Percentiles rank a stretch among this genome's conserved stretches.
phyloP scores from a whole-genome alignment of 192 early-diverging fungal species.

The Coemansia sp. region DNA sequence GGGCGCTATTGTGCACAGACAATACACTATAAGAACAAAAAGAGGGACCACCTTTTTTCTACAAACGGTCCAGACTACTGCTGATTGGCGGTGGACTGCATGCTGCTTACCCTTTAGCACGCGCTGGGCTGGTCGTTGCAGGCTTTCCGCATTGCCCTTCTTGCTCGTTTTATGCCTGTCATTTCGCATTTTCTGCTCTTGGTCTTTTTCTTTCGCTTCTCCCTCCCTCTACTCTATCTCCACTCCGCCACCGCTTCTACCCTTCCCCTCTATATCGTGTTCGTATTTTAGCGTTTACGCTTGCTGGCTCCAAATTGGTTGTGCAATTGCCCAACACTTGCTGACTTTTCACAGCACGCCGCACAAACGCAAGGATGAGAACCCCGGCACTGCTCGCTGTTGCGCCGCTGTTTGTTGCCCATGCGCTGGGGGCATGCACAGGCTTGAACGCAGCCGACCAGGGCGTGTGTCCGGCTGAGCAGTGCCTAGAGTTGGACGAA shows the following conservation, averaged over 20 bases:
- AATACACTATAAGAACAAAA: slow-evolving; percentile 2
- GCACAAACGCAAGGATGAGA: slow-evolving; percentile 22
- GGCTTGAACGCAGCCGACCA: slow-evolving; percentile 45
- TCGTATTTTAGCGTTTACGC: not conserved
- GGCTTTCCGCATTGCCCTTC: not conserved
- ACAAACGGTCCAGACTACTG: slow-evolving; percentile 1
- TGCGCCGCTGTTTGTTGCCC: slow-evolving; percentile 24
- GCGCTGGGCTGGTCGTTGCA: too few species aligned
- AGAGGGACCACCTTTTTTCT: slow-evolving; percentile 18
- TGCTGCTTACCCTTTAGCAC: not conserved
- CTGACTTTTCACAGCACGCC: slow-evolving; percentile 1
- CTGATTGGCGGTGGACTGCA: slow-evolving; percentile 19
- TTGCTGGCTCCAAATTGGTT: not conserved
- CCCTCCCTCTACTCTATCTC: not conserved
- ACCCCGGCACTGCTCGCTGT: slow-evolving; percentile 15
- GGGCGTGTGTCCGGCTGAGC: slow-evolving; percentile 30
- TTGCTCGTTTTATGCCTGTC: not conserved
- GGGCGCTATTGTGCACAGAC: slow-evolving; percentile 10
- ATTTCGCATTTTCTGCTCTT: not conserved
- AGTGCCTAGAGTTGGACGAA: slow-evolving; percentile 20
- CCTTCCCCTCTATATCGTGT: not conserved
- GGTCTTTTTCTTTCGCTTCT: slow-evolving; percentile 3
- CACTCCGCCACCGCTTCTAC: not conserved
- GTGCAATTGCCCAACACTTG: not conserved
- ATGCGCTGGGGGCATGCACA: slow-evolving; percentile 54